Evolutionary conservation across 2,329 filamentous ascomycete genomes (phyloP).

Genomic region (Chaetomium sp.): DNA sequence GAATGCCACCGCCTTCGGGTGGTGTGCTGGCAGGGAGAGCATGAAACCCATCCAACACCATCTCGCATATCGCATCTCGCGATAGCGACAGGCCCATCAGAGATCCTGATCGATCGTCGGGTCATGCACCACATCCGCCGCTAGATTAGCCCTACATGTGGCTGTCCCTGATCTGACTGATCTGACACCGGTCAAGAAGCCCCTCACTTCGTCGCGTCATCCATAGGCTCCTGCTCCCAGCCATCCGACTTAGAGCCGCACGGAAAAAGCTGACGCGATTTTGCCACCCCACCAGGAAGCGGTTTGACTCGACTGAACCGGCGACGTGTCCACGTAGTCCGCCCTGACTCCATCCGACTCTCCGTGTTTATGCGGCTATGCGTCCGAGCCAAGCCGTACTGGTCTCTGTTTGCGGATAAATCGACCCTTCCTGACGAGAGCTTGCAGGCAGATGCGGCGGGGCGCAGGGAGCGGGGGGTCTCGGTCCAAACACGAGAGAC

Average conservation of each 20-base stretch:
- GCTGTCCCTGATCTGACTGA: neutral
- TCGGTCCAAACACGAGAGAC: constrained; percentile 14
- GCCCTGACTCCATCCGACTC: constrained; percentile 6
- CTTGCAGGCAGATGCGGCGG: constrained; percentile 18
- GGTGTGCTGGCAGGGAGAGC: neutral
- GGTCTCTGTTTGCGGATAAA: neutral
- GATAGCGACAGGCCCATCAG: neutral
- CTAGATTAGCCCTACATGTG: neutral
- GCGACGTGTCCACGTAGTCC: constrained; percentile 22
- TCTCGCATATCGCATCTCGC: constrained; percentile 16
- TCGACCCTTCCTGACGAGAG: neutral
- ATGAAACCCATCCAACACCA: neutral
- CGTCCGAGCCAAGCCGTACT: constrained; percentile 14
- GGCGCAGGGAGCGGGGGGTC: constrained; percentile 15
- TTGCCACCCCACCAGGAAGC: constrained; percentile 16
- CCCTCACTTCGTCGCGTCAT: constrained; percentile 9
- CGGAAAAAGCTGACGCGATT: constrained; percentile 16
- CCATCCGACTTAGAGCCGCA: constrained; percentile 13
- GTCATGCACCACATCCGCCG: neutral
- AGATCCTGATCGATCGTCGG: constrained; percentile 19
- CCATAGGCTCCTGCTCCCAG: neutral
- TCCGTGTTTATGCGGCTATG: neutral
- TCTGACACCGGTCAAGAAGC: neutral
- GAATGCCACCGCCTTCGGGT: neutral
- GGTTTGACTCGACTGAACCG: constrained; percentile 7